These are phyloP conservation scores for Lodderomyces metapsilosis DNA, from an alignment of 1,139 yeast genomes.

Conservation along the genomic window DNA sequence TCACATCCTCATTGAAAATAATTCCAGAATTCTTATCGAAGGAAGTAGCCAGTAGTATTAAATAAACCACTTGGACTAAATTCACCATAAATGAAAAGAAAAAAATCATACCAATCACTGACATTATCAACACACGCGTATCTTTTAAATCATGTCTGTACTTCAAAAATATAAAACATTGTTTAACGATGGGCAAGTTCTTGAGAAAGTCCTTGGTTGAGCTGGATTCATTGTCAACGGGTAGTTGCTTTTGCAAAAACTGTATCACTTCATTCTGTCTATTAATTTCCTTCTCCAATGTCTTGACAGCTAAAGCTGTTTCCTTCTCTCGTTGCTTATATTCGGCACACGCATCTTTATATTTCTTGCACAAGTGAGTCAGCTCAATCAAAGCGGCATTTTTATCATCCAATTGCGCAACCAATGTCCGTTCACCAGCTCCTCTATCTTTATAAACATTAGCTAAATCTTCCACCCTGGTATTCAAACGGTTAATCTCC, in stretches of 20 bases:
- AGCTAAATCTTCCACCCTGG: not conserved
- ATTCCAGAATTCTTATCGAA: not conserved
- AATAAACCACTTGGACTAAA: constrained; percentile 12
- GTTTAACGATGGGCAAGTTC: constrained; percentile 34
- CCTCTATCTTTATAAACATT: not conserved
- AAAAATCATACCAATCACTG: constrained; percentile 23
- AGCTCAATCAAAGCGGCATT: not conserved
- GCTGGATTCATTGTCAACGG: not conserved
- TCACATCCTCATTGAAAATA: not conserved
- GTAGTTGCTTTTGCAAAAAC: not conserved
- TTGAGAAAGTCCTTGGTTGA: not conserved
- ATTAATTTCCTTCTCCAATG: constrained; percentile 4
- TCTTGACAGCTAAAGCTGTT: not conserved
- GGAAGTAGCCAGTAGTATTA: not conserved
- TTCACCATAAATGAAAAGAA: constrained; percentile 23
- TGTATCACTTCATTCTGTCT: constrained; percentile 4
- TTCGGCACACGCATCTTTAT: not conserved
- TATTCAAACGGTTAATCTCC: not conserved
- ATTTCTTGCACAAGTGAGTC: not conserved
- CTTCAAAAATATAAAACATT: constrained; percentile 27
- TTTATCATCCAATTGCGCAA: constrained; percentile 1
- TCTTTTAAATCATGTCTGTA: constrained; percentile 26
- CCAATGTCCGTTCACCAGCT: not conserved
- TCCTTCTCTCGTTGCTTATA: constrained; percentile 2
- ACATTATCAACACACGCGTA: constrained; percentile 21